Evolutionary conservation across 73 alveolate species (phyloP), one percentile per base, ranked within the genome.

Genomic region (Symbiodinium pilosum): DNA sequence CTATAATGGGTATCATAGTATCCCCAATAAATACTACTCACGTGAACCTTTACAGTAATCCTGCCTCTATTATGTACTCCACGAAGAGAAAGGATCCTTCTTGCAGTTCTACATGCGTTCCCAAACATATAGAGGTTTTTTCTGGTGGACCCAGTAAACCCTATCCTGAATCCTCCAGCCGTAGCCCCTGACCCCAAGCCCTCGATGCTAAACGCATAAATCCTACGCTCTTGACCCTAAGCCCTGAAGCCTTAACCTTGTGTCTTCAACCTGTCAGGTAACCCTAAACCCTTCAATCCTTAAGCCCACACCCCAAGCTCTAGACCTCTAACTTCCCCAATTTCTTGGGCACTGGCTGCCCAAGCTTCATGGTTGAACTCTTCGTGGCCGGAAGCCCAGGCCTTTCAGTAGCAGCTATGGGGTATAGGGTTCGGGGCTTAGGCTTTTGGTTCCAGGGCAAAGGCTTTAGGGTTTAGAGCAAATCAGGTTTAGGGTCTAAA

Each of bases 311-410:
- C 59, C 59, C 59, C 14, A 47, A 47, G 14, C 40, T 36, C 40
- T 56, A 56, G 28, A 32, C 77, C 40, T 24, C 21, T 26, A 11
- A 32, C 77, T 20, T 64, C n/a, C n/a, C n/a, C n/a, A n/a, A 34
- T 14, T 14, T 28, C 77, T 59, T 28, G 77, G 77, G 73, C 93
- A 8, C 64, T 54, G 54, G 43, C 34, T 88, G 4, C 89, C 97
- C 97, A 91, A 24, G 89, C 75, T 43, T 91, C 97, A 77, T 91
- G 97, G 89, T 91, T 91, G 89, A 64, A 91, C 77, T 91, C 97
- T 52, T 91, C 97, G 36, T 68, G 87, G 12, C 97, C 97, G 5
- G 89, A 68, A 44, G 97, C 97, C 97, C 97, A 91, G 20, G 97
- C 97, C 97, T 91, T 30, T 21, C 34, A 1, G 75, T 34, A 56